Evolutionary conservation across 106 monocot species (phyloP).

Genomic region (Triglochin maritima): DNA sequence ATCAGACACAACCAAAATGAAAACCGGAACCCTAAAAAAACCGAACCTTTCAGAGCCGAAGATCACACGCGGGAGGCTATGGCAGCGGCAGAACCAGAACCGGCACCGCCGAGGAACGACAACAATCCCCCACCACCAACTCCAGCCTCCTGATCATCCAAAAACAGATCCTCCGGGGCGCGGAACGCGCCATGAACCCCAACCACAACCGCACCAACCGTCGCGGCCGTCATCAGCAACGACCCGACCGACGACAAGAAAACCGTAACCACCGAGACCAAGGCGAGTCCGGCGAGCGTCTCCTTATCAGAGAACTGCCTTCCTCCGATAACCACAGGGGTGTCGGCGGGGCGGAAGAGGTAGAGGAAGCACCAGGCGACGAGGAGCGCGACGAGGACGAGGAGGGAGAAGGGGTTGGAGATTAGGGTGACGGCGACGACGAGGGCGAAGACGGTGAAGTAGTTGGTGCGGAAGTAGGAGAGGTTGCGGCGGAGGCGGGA

Average conservation of each 20-base stretch:
- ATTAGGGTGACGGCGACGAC: slow-evolving; percentile 15
- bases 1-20: no score
- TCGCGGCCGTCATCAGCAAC: slow-evolving; percentile 50
- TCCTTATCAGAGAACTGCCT: slow-evolving; percentile 62
- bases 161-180: slow-evolving; percentile 70
- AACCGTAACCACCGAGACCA: slow-evolving; percentile 39
- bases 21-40: no score
- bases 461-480: slow-evolving; percentile 24
- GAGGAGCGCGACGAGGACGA: slow-evolving; percentile 56
- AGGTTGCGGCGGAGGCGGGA: slow-evolving; percentile 17
- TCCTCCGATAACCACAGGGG: slow-evolving; percentile 57
- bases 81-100: slow-evolving; percentile 10
- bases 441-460: slow-evolving; percentile 10
- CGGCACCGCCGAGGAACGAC: slow-evolving; percentile 39
- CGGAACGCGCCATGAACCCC: slow-evolving; percentile 52
- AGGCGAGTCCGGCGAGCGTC: slow-evolving; percentile 45
- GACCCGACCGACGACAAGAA: slow-evolving; percentile 70
- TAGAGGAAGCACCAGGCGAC: slow-evolving; percentile 70
- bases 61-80: slow-evolving; percentile 18
- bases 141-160: slow-evolving; percentile 57
- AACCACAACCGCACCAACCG: slow-evolving; percentile 37
- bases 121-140: slow-evolving; percentile 29
- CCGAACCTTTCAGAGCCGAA: not conserved
- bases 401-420: slow-evolving; percentile 33
- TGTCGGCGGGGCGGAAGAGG: slow-evolving; percentile 58